Evolutionary conservation across 345 rosid species (phyloP), one percentile per base, ranked within the genome.

Genomic region (Aquilaria malaccensis): DNA sequence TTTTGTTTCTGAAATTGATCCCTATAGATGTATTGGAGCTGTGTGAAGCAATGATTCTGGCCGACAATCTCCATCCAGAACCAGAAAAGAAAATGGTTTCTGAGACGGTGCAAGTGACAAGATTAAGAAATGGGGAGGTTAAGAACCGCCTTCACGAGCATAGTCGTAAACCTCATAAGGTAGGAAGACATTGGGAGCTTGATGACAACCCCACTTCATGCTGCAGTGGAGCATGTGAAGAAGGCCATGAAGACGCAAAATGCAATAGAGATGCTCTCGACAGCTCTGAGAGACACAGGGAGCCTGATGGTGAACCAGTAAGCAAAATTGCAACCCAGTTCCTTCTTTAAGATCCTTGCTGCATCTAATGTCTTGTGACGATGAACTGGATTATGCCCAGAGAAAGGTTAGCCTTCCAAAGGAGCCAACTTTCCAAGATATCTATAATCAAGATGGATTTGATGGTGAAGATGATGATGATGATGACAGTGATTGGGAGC

Each of bases 401-500:
- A 82, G 76, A 52, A 74, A 74, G 71, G 77, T 70, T 53, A 79
- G 78, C 65, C 60, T 67, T 53, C 81, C 71, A 14, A 80, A 76
- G 72, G 93, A 90, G 54, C 74, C 83, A 82, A 89, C 91, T 52
- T 76, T 86, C 59, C 79, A 83, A 70, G 97, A 90, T 67, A 75
- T 90, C 67, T 84, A 81, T 70, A 64, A 68, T 51, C 74, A 83
- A n/a, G 54, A 70, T 13, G 62, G 70, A 50, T 77, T 81, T 41
- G 71, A 81, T 49, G 95, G 79, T 0, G 43, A 22, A 22, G 97
- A 86, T 0, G 98, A 82, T 0, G 89, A 89, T 13, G 98, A 93
- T 30, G 96, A 89, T 55, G 94, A 86, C 67, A 85, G 88, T 74
- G 97, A 94, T 10, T 90, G 99, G 99, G 97, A 90, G 69, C 97